Conservation (phyloP, 257 asterid genomes). For the Solanum gracilifrons region DNA sequence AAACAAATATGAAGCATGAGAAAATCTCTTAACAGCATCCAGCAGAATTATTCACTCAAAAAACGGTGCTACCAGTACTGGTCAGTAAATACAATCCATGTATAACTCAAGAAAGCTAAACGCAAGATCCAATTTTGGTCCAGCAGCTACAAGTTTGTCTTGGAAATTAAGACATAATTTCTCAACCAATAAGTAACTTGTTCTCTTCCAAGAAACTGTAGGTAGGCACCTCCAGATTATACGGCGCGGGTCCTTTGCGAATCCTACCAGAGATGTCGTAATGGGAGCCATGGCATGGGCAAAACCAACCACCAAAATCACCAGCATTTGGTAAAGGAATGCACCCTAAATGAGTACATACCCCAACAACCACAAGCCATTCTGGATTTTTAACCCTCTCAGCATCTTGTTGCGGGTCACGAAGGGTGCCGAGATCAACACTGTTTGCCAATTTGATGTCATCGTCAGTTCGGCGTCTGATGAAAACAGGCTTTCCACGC, state of each 20-base stretch:
- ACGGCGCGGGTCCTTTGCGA: slow-evolving; percentile 92
- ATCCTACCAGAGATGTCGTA: slow-evolving; percentile 91
- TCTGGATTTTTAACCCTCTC: slow-evolving; percentile 83
- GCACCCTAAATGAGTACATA: slow-evolving; percentile 91
- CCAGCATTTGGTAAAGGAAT: slow-evolving; percentile 97
- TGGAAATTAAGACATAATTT: neutral
- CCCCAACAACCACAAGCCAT: slow-evolving; percentile 88
- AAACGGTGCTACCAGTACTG: slow-evolving; percentile 4
- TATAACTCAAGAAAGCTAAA: neutral
- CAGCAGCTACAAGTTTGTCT: neutral
- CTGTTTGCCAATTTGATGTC: slow-evolving; percentile 77
- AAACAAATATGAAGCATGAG: neutral
- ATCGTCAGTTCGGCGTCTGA: slow-evolving; percentile 73
- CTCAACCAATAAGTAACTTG: slow-evolving; percentile 69
- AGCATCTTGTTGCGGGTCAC: slow-evolving; percentile 90
- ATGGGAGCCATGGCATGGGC: slow-evolving; percentile 96
- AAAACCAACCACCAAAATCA: slow-evolving; percentile 94
- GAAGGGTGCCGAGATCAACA: slow-evolving; percentile 57
- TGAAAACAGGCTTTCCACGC: slow-evolving; percentile 98
- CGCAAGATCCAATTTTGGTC: neutral
- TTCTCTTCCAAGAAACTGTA: slow-evolving; percentile 77
- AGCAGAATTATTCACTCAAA: slow-evolving; percentile 11
- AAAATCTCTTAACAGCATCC: slow-evolving; percentile 1
- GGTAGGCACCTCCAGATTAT: slow-evolving; percentile 84
- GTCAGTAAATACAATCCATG: slow-evolving; percentile 12